phyloP scores from a whole-genome alignment of 495 filamentous ascomycete genomes.

The Penicillium canariense region DNA sequence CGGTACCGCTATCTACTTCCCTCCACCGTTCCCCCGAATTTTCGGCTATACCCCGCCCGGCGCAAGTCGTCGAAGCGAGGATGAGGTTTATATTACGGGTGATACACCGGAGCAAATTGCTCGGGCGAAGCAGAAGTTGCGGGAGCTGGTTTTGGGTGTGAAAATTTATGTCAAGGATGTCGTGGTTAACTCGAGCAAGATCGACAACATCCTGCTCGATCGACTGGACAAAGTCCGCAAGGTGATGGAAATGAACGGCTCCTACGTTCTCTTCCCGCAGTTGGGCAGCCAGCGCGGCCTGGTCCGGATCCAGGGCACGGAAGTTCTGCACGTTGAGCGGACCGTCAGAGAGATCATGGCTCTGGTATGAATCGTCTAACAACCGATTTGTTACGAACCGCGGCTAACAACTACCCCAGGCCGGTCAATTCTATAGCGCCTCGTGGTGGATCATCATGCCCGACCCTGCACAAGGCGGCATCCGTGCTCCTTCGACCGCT shows the following conservation, averaged over 20 bases:
- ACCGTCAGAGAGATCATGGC: slow-evolving; percentile 94
- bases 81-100: slow-evolving; percentile 92
- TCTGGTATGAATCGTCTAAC: slow-evolving; percentile 55
- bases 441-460: slow-evolving; percentile 91
- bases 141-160: slow-evolving; percentile 72
- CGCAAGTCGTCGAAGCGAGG: slow-evolving; percentile 73
- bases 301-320: slow-evolving; percentile 86
- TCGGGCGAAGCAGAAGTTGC: slow-evolving; percentile 82
- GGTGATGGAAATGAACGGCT: slow-evolving; percentile 95
- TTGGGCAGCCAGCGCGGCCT: slow-evolving; percentile 75
- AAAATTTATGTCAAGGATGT: slow-evolving; percentile 92
- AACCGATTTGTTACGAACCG: neutral
- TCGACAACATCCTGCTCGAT: slow-evolving; percentile 87
- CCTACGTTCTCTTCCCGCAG: slow-evolving; percentile 84
- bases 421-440: slow-evolving; percentile 95
- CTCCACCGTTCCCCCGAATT: slow-evolving; percentile 83
- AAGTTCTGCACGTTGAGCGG: slow-evolving; percentile 89
- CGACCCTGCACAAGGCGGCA: slow-evolving; percentile 55
- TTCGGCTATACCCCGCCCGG: slow-evolving; percentile 84
- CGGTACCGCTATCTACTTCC: slow-evolving; percentile 95
- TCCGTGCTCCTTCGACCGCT: slow-evolving; percentile 65
- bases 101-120: slow-evolving; percentile 75
- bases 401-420: slow-evolving; percentile 42
- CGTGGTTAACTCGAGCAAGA: slow-evolving; percentile 78
- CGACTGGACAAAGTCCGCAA: slow-evolving; percentile 94